Evolutionary conservation across 1,284 basidiomycete genomes (phyloP).

Genomic region (Apiotrichum brassicae): DNA sequence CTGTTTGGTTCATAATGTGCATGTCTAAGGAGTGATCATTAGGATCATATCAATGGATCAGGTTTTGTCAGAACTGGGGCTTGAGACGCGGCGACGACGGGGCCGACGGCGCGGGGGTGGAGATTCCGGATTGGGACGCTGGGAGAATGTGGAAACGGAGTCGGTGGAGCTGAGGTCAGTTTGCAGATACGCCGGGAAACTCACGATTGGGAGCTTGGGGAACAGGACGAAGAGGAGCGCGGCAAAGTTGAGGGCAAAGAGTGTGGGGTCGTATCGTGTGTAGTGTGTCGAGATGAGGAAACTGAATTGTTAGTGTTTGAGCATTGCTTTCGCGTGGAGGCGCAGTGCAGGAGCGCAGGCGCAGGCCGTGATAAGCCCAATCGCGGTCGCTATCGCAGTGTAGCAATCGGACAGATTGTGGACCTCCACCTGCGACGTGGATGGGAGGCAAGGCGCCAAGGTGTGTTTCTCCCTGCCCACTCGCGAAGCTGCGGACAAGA

Average conservation of each 20-base stretch:
- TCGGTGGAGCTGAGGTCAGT: constrained; percentile 44
- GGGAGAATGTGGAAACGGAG: constrained; percentile 46
- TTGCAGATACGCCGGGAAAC: constrained; percentile 13
- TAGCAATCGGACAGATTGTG: too few relatives aligned
- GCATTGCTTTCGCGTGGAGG: too few relatives aligned
- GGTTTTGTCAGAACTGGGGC: background rate
- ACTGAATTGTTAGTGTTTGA: too few relatives aligned
- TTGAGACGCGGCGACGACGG: constrained; percentile 31
- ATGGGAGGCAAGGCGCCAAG: too few relatives aligned
- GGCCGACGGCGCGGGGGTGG: constrained; percentile 37
- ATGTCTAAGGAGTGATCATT: constrained; percentile 4
- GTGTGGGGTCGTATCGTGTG: constrained; percentile 86
- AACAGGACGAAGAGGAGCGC: constrained; percentile 77
- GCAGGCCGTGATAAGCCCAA: too few relatives aligned
- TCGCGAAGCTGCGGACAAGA: too few relatives aligned
- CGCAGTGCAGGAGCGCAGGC: too few relatives aligned
- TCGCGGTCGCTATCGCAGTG: too few relatives aligned
- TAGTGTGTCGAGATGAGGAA: constrained; percentile 98
- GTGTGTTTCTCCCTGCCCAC: too few relatives aligned
- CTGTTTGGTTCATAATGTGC: constrained; percentile 1
- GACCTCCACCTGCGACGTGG: too few relatives aligned
- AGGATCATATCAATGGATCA: constrained; percentile 2
- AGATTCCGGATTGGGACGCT: constrained; percentile 17
- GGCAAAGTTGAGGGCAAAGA: constrained; percentile 86
- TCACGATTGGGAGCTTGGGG: constrained; percentile 76